These are phyloP conservation scores for Chalciporus sphaerocephalus DNA, from an alignment of 768 basidiomycete species.

Conservation along the genomic window DNA sequence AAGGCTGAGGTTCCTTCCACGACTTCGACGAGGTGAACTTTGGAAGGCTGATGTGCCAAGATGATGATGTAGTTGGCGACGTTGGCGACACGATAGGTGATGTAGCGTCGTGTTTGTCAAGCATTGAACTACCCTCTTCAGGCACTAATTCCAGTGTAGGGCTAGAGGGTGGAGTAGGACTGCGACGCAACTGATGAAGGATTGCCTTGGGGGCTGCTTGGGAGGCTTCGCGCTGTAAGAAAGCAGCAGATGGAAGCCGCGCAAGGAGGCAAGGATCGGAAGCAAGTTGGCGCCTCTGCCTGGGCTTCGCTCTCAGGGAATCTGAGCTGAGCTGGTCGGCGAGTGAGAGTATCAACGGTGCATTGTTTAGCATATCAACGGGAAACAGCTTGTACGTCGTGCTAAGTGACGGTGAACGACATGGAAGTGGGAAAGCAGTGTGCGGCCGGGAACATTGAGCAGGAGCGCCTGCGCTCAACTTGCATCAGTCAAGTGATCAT, in stretches of 20 bases:
- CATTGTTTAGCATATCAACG: constrained; percentile 52
- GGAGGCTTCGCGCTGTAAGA: constrained; percentile 69
- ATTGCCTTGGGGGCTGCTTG: constrained; percentile 53
- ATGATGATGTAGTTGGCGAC: constrained; percentile 15
- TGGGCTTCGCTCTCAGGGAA: constrained; percentile 15
- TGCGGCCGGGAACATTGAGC: not conserved
- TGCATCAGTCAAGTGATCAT: too few relatives aligned
- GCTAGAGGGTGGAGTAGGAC: constrained; percentile 36
- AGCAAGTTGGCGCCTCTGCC: constrained; percentile 37
- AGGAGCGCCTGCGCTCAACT: too few relatives aligned
- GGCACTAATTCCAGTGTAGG: constrained; percentile 17
- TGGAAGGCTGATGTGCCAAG: constrained; percentile 14
- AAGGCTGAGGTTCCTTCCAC: constrained; percentile 59
- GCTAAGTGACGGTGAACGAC: constrained; percentile 1
- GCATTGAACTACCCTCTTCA: constrained; percentile 13
- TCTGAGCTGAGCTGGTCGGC: constrained; percentile 24
- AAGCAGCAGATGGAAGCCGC: constrained; percentile 65
- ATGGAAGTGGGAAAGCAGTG: constrained; percentile 13
- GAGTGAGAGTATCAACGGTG: constrained; percentile 28
- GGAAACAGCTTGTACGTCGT: constrained; percentile 2
- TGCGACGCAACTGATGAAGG: constrained; percentile 48
- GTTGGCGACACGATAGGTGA: constrained; percentile 22
- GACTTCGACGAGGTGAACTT: constrained; percentile 13
- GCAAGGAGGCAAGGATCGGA: constrained; percentile 60
- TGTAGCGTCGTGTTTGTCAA: constrained; percentile 11